These are phyloP conservation scores for Bolboschoenoplectus hybrid DNA, from an alignment of 202 grass and related monocot genomes.

Conservation along the genomic window DNA sequence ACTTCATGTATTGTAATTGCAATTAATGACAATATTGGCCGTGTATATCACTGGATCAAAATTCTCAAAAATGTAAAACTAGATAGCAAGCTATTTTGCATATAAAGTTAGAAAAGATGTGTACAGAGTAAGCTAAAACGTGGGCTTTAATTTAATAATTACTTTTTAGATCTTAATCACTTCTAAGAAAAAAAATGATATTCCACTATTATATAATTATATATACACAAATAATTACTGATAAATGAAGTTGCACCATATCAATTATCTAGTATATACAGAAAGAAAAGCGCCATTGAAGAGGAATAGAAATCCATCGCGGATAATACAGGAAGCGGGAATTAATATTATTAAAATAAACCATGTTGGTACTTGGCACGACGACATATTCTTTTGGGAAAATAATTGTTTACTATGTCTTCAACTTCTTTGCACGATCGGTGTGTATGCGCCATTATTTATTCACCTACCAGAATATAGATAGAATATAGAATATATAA, in stretches of 20 bases:
- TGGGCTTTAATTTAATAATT: background rate
- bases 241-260: background rate
- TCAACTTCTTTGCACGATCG: conserved; percentile 17
- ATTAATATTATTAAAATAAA: background rate
- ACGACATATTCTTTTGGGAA: background rate
- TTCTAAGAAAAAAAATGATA: background rate
- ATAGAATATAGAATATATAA: background rate
- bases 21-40: background rate
- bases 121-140: background rate
- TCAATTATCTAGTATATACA: background rate
- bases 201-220: background rate
- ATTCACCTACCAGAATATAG: background rate
- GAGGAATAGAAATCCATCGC: background rate
- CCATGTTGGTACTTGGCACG: background rate
- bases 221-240: background rate
- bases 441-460: background rate
- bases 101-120: background rate
- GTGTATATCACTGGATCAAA: background rate
- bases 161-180: background rate
- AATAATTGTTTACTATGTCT: background rate
- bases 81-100: background rate
- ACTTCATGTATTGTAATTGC: background rate
- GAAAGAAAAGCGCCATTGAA: background rate
- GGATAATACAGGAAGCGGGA: background rate
- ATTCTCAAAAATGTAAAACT: background rate